phyloP scores from a whole-genome alignment of 208 protist species.

The Trypanosoma rangeli region DNA sequence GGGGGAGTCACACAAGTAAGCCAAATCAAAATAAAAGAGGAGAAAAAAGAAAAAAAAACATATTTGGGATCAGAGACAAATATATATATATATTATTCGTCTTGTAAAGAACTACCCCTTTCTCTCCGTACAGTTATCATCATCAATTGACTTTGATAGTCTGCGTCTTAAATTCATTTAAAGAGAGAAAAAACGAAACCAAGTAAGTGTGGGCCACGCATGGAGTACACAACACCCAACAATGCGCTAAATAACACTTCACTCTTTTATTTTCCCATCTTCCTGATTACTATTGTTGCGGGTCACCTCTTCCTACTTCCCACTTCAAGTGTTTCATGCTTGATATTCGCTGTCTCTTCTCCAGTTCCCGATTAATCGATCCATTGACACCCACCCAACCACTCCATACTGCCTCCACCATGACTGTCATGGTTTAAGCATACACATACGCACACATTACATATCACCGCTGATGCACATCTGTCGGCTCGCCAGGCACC shows the following conservation, averaged over 20 bases:
- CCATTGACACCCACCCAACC: not conserved
- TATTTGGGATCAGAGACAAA: not conserved
- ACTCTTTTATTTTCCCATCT: not conserved
- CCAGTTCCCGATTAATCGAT: conserved; percentile 1
- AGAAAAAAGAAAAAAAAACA: conserved; percentile 23
- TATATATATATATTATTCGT: conserved; percentile 1
- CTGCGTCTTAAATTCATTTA: not conserved
- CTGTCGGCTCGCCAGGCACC: not conserved
- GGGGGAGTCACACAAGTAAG: too few species aligned
- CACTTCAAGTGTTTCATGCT: not conserved
- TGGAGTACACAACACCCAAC: not conserved
- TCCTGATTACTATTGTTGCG: not conserved
- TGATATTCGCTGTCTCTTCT: not conserved
- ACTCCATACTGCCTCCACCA: not conserved
- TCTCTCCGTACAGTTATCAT: not conserved
- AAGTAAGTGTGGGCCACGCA: not conserved
- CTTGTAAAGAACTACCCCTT: not conserved
- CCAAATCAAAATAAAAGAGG: conserved; percentile 19
- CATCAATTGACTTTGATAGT: not conserved
- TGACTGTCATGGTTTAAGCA: not conserved
- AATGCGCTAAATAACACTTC: not conserved
- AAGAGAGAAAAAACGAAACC: not conserved
- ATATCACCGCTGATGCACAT: not conserved
- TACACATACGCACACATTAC: not conserved
- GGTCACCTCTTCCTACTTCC: conserved; percentile 28